Evolutionary conservation across 352 stramenopile genomes (phyloP).

Genomic region (Globisporangium rhizosaccharum): DNA sequence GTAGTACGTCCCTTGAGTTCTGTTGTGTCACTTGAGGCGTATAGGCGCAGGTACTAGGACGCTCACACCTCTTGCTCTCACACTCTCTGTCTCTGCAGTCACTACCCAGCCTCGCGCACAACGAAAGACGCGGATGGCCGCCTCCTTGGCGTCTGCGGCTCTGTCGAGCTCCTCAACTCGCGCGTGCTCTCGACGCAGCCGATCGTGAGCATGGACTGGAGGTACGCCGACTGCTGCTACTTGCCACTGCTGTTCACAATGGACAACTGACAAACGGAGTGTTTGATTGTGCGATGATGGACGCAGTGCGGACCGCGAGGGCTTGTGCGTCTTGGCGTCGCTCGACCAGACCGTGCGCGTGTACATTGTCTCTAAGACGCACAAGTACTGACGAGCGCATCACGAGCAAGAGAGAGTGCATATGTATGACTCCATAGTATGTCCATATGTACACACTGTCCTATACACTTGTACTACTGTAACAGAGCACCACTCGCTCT

Average conservation of each 20-base stretch:
- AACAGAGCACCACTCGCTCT: not conserved
- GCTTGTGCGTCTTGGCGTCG: conserved; percentile 87
- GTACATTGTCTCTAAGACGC: conserved; percentile 95
- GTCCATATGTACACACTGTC: not conserved
- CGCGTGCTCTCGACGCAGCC: conserved; percentile 94
- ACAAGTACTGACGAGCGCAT: conserved; percentile 81
- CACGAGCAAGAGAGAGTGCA: not conserved
- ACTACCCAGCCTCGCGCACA: conserved; percentile 78
- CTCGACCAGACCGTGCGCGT: conserved; percentile 95
- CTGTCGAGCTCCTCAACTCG: conserved; percentile 94
- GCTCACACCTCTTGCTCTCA: not conserved
- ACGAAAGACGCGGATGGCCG: conserved; percentile 82
- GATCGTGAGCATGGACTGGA: conserved; percentile 96
- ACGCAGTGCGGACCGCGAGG: conserved; percentile 85
- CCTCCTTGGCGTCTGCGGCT: conserved; percentile 86
- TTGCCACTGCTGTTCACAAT: not conserved
- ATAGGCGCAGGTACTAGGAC: no score
- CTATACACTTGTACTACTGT: no score
- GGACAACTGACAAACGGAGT: no score
- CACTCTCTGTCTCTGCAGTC: conserved; percentile 22
- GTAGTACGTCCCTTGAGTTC: conserved; percentile 75
- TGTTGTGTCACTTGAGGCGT: not conserved
- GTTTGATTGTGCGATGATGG: conserved; percentile 5
- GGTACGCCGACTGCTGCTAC: conserved; percentile 18
- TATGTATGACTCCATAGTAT: not conserved